Conservation (phyloP, 73 alveolate genomes). For the Uronychia setigera region DNA sequence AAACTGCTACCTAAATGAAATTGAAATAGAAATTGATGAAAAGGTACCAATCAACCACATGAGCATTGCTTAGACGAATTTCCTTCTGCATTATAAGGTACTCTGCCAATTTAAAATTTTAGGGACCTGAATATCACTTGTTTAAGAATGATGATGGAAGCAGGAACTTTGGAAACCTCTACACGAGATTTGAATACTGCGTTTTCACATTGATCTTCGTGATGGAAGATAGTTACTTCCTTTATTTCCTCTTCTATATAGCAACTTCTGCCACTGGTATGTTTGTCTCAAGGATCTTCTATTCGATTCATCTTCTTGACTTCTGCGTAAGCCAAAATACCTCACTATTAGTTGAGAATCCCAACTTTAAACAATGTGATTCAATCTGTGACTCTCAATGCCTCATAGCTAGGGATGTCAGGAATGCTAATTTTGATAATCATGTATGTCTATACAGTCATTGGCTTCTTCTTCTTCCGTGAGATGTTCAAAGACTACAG, state of each 20-base stretch:
- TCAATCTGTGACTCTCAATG: slow-evolving; percentile 24
- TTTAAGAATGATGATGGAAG: slow-evolving; percentile 41
- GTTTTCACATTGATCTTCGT: slow-evolving; percentile 36
- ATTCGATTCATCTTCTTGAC: slow-evolving; percentile 54
- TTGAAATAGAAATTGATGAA: not conserved
- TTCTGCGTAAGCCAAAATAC: slow-evolving; percentile 7
- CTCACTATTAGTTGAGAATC: slow-evolving; percentile 8
- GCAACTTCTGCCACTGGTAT: slow-evolving; percentile 46
- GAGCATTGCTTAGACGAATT: not conserved
- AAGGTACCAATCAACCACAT: not conserved
- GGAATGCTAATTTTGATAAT: slow-evolving; percentile 24
- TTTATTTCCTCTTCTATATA: slow-evolving; percentile 55
- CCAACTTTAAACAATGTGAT: slow-evolving; percentile 25
- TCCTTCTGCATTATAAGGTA: not conserved
- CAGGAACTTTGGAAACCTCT: slow-evolving; percentile 46
- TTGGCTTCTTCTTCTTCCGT: slow-evolving; percentile 59
- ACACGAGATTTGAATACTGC: slow-evolving; percentile 38
- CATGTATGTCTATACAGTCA: slow-evolving; percentile 38
- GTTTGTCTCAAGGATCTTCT: slow-evolving; percentile 31
- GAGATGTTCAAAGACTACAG: slow-evolving; percentile 35
- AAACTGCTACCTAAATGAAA: not conserved
- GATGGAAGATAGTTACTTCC: slow-evolving; percentile 43
- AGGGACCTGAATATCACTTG: slow-evolving; percentile 42
- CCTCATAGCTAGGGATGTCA: slow-evolving; percentile 11
- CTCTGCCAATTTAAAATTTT: not conserved